These are phyloP conservation scores for Amanita fuliginea DNA, from an alignment of 768 basidiomycete species.

Conservation along the genomic window DNA sequence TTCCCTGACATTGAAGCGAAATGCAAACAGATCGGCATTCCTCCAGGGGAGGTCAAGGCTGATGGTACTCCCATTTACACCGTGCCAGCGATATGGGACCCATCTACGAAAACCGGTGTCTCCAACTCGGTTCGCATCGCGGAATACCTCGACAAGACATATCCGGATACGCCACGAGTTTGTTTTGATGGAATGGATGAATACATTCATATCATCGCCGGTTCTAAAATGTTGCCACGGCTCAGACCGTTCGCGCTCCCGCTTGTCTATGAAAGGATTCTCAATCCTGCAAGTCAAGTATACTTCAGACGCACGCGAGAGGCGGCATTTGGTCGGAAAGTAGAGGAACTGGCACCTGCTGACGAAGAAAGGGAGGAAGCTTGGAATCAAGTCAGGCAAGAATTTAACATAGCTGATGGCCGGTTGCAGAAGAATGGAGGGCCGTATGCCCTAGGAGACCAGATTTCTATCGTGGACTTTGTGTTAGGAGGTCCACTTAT, in stretches of 20 bases:
- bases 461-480: constrained; percentile 8
- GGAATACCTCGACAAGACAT: constrained; percentile 34
- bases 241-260: constrained; percentile 5
- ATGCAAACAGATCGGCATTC: constrained; percentile 20
- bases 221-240: not conserved
- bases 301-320: constrained; percentile 8
- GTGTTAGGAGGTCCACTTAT: constrained; percentile 2
- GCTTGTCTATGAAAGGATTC: not conserved
- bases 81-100: constrained; percentile 37
- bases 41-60: constrained; percentile 16
- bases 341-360: constrained; percentile 2
- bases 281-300: constrained; percentile 7
- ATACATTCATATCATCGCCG: not conserved
- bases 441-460: constrained; percentile 5
- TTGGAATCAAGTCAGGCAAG: constrained; percentile 7
- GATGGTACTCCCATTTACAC: constrained; percentile 25
- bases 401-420: constrained; percentile 3
- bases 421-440: constrained; percentile 6
- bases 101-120: constrained; percentile 22
- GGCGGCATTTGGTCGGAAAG: constrained; percentile 2
- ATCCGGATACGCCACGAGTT: constrained; percentile 26
- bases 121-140: constrained; percentile 33
- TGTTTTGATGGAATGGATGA: constrained; percentile 15
- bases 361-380: not conserved
- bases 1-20: constrained; percentile 32